These are phyloP conservation scores for Epichloe gansuensis DNA, from an alignment of 2,329 filamentous ascomycete genomes.

Conservation along the genomic window DNA sequence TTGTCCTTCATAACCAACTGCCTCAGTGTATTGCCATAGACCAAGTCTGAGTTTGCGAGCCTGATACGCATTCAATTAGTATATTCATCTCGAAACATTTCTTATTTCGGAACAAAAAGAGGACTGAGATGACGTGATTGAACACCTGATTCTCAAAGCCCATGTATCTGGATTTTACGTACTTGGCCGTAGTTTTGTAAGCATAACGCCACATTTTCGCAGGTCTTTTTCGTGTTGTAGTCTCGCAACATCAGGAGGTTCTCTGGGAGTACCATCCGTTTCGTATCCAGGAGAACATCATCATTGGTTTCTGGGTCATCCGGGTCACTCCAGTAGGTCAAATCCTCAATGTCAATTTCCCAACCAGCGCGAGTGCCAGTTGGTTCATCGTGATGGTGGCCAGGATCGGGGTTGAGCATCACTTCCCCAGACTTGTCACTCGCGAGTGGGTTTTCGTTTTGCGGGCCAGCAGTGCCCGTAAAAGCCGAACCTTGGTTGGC, in stretches of 20 bases:
- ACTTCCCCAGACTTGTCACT: neutral
- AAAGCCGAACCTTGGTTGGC: slow-evolving; percentile 2
- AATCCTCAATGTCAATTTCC: slow-evolving; percentile 24
- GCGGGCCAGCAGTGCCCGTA: neutral
- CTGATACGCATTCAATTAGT: slow-evolving; percentile 4
- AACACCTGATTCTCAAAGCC: no score
- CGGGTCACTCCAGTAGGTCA: slow-evolving; percentile 24
- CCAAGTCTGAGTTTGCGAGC: slow-evolving; percentile 35
- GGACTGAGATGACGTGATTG: neutral
- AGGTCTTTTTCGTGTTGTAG: slow-evolving; percentile 31
- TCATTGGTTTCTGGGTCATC: slow-evolving; percentile 23
- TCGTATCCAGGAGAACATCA: slow-evolving; percentile 24
- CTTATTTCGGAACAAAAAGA: neutral
- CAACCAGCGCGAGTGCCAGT: slow-evolving; percentile 14
- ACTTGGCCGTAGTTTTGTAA: slow-evolving; percentile 29
- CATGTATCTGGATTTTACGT: slow-evolving; percentile 14
- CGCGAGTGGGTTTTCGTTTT: neutral
- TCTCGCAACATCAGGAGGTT: slow-evolving; percentile 20
- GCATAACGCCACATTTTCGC: slow-evolving; percentile 27
- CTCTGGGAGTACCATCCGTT: slow-evolving; percentile 22
- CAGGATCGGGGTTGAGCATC: slow-evolving; percentile 1
- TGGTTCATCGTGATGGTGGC: slow-evolving; percentile 8
- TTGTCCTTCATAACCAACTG: slow-evolving; percentile 30
- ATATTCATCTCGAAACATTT: neutral
- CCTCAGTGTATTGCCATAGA: slow-evolving; percentile 46